phyloP scores from a whole-genome alignment of 2,329 filamentous ascomycete genomes.

The Stachybotrys chartarum region DNA sequence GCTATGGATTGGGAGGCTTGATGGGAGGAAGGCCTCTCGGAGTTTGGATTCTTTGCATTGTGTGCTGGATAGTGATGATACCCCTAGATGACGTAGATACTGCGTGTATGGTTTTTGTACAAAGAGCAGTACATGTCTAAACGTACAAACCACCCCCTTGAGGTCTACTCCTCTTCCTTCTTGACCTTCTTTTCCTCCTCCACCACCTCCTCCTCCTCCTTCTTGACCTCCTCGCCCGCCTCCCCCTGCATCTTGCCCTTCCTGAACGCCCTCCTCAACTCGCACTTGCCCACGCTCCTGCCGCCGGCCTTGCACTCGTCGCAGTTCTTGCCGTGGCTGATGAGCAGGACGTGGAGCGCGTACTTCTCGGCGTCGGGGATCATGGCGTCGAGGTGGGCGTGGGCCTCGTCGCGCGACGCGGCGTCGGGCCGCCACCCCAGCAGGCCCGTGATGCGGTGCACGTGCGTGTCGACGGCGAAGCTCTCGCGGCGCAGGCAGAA shows the following conservation, averaged over 20 bases:
- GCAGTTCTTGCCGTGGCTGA: conserved; percentile 39
- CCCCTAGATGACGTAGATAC: not conserved
- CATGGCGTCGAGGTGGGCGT: conserved; percentile 40
- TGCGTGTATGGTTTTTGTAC: not conserved
- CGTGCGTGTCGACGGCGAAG: conserved; percentile 48
- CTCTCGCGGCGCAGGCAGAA: conserved; percentile 40
- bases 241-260: conserved; percentile 8
- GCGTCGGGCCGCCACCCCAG: conserved; percentile 39
- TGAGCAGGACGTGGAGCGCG: conserved; percentile 39
- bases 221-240: not conserved
- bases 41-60: not conserved
- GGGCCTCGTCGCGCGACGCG: conserved; percentile 36
- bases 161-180: not conserved
- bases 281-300: conserved; percentile 29
- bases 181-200: conserved; percentile 1
- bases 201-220: not conserved
- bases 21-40: not conserved
- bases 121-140: not conserved
- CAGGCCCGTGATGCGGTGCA: conserved; percentile 39
- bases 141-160: not conserved
- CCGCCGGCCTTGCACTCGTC: conserved; percentile 37
- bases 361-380: conserved; percentile 44
- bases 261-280: conserved; percentile 31
- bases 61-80: not conserved
- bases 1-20: conserved; percentile 29